Base-by-base conservation (phyloP, 2,329 filamentous ascomycete species). In the Fusarium napiforme region DNA sequence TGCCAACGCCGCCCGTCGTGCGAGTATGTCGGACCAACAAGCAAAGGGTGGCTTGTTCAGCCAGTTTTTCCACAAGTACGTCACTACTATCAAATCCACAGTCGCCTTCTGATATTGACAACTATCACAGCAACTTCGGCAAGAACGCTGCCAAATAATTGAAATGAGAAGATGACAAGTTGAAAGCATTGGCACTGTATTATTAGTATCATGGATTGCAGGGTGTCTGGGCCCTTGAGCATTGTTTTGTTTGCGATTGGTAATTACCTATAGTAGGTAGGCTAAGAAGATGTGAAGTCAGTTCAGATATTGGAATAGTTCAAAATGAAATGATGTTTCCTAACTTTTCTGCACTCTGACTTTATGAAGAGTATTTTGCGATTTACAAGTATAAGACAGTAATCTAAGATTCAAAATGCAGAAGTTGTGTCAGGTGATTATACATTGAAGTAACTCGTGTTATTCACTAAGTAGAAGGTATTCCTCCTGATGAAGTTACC, bases 41-140 rank as follows among this genome's bases (percentile, higher is more conserved):
- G 83, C 83, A 19, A 79, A 83, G 56, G 77, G 84, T 3, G 88
- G 88, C 45, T 80, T 90, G 70, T 81, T 90, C 58, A 86, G 86
- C 60, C 83, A 85, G 69, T 84, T 89, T 82, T 90, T 89, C 86
- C 84, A 89, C 74, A 89, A 85, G 88, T 90, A 79, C 60, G 86
- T 77, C 18, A 52, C 55, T 30, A 16, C 30, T 32, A 15, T 50
- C 14, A 36, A 34, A 23, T 21, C 21, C 26, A 32, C 6, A 53
- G n/a, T 23, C 18, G 7, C 40, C 37, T 49, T 34, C 36, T 34
- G n/a, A 37, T 30, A 46, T 55, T 70, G 11, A 70, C 69, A 64
- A 46, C 26, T 10, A 32, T 4, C 19, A 6, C 16, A 83, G 82
- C 63, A 82, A 79, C 67, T 80, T 82, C 46, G 79, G 81, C 28